These are phyloP conservation scores for Fusarium kyushuense DNA, from an alignment of 2,329 filamentous ascomycete genomes.

Conservation along the genomic window DNA sequence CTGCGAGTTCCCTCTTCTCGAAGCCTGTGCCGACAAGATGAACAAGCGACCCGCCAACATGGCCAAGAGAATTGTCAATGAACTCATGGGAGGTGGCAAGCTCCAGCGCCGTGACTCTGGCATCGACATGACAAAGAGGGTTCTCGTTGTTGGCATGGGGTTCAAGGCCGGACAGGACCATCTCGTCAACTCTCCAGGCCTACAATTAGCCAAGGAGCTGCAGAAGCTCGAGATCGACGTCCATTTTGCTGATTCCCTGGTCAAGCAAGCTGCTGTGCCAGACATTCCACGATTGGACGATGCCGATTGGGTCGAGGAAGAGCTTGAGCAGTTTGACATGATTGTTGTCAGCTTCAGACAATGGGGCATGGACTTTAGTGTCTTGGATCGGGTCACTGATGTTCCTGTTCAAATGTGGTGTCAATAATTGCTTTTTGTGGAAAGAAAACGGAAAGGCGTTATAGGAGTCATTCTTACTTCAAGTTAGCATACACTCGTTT, in stretches of 20 bases:
- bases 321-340: conserved; percentile 36
- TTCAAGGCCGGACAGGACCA: conserved; percentile 45
- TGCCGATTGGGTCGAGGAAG: conserved; percentile 29
- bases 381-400: conserved; percentile 13
- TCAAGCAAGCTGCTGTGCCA: conserved; percentile 31
- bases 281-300: conserved; percentile 31
- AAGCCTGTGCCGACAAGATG: conserved; percentile 58
- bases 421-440: neutral
- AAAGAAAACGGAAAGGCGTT: neutral
- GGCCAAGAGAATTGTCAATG: conserved; percentile 16
- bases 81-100: conserved; percentile 1
- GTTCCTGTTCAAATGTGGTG: conserved; percentile 37
- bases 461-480: neutral
- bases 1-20: conserved; percentile 60
- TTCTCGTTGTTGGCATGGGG: conserved; percentile 39
- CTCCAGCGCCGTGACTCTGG: conserved; percentile 25
- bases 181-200: conserved; percentile 39
- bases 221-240: conserved; percentile 33
- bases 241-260: conserved; percentile 36
- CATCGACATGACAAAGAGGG: conserved; percentile 12
- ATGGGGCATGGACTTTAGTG: conserved; percentile 31
- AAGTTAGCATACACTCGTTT: neutral
- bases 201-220: conserved; percentile 30
- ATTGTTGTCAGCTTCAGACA: conserved; percentile 38
- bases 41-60: conserved; percentile 52